Conservation (phyloP, 768 basidiomycete genomes). For the Gautieria morchelliformis region DNA sequence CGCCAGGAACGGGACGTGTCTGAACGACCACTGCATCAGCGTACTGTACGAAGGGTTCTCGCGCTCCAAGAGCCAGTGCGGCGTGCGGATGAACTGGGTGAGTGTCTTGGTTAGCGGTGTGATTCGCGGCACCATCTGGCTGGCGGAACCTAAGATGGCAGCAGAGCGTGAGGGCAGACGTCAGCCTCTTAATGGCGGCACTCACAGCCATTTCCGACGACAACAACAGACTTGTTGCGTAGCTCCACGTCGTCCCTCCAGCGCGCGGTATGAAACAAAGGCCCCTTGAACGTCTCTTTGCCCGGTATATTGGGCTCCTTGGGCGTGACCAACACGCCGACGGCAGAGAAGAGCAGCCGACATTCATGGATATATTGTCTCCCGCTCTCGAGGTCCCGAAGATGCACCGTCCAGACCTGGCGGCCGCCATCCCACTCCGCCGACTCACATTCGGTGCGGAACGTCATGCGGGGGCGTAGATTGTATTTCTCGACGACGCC, state of each 20-base stretch:
- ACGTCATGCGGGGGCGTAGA: conserved; percentile 12
- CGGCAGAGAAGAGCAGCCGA: conserved; percentile 9
- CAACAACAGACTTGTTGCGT: conserved; percentile 14
- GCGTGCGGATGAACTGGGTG: conserved; percentile 15
- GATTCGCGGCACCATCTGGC: conserved; percentile 15
- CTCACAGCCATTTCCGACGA: conserved; percentile 19
- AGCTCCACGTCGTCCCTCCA: conserved; percentile 13
- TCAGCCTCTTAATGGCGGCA: not conserved
- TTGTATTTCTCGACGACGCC: too few relatives aligned
- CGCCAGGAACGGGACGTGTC: conserved; percentile 2
- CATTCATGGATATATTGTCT: conserved; percentile 1
- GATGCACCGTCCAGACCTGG: conserved; percentile 12
- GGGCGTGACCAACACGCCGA: conserved; percentile 11
- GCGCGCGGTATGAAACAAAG: conserved; percentile 14
- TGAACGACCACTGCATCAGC: conserved; percentile 2
- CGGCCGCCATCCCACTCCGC: conserved; percentile 10
- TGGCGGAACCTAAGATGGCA: conserved; percentile 7
- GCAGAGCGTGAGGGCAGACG: not conserved
- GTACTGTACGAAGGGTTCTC: not conserved
- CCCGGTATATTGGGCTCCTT: conserved; percentile 9
- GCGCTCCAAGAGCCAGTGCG: conserved; percentile 11
- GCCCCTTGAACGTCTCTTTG: conserved; percentile 12
- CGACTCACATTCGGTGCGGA: conserved; percentile 9
- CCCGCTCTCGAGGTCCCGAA: conserved; percentile 1
- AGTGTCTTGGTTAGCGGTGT: conserved; percentile 7